Base-by-base conservation (phyloP, 139 green algal species). In the Raphidocelis subcapitata region DNA sequence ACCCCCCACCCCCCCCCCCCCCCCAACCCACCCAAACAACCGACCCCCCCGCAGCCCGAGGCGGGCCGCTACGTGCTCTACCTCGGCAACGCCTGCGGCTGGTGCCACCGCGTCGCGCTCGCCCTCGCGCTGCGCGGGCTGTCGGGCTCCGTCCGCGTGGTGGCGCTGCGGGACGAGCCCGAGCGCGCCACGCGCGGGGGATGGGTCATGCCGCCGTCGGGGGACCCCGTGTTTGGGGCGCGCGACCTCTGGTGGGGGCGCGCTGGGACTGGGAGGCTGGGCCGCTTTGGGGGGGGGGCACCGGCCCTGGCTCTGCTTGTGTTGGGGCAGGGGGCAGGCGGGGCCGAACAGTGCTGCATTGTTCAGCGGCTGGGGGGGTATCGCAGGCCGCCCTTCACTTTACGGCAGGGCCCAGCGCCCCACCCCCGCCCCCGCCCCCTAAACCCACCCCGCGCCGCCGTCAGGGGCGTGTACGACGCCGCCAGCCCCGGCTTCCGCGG, bases 1-100 rank as follows among this genome's bases (percentile, higher is more conserved):
- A 49, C 8, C 41, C 8, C 8, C 41, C 8, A 8, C 41, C 8
- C 41, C 41, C 41, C 8, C 41, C 41, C 8, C 41, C 41, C 41
- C 12, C 41, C 8, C 41, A 20, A 12, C 41, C 8, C 8, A 49
- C 8, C 41, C 8, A 49, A 49, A 49, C 41, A 20, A 8, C 41
- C 8, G 12, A 49, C 41, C 41, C 8, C 35, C 47, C n/a, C n/a
- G n/a, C 82, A 92, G 85, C 72, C 76, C 20, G 90, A 89, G 69
- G 62, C 80, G 5, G 83, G 77, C 1, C 84, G 91, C 14, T 97
- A 97, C 69, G 79, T 89, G 28, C 35, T 97, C 46, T 98, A 96
- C 63, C 73, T 97, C 2, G 94, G 95, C 56, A 98, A 98, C 66
- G 88, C 94, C 16, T 98, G 94, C 80, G 94, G 94, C 49, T 98